A percentile compares a stretch with the other conserved stretches of the same genome.
Evolutionary conservation across 768 basidiomycete species (phyloP).

Genomic region (Amanita subjunquillea): DNA sequence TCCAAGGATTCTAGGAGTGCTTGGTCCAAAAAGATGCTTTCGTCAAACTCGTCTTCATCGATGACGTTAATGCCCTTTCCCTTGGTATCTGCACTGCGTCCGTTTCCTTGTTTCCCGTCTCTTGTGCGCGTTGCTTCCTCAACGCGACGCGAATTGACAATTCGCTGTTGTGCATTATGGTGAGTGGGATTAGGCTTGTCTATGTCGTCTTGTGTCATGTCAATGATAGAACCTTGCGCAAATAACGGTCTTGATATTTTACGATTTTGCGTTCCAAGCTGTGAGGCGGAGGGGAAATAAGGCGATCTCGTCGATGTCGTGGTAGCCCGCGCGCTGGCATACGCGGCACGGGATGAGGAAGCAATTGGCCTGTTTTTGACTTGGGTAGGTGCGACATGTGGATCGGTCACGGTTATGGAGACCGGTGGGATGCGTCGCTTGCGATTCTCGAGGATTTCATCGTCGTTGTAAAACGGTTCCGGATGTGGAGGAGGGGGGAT

Average conservation of each 20-base stretch:
- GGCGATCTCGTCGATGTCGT: neutral
- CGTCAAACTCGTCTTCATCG: conserved; percentile 19
- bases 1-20: conserved; percentile 30
- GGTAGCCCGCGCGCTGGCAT: neutral
- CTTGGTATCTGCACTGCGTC: neutral
- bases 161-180: neutral
- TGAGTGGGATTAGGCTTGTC: neutral
- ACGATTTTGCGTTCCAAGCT: neutral
- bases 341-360: neutral
- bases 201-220: neutral
- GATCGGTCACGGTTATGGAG: neutral
- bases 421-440: conserved; percentile 9
- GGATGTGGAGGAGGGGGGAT: conserved; percentile 13
- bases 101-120: neutral
- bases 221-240: neutral
- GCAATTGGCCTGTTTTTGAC: neutral
- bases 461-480: conserved; percentile 7
- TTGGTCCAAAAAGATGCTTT: conserved; percentile 19
- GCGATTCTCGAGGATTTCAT: conserved; percentile 6
- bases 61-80: conserved; percentile 13
- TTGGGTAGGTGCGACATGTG: neutral
- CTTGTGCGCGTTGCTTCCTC: neutral
- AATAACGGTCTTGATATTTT: neutral
- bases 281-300: neutral
- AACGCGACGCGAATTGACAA: neutral